These are phyloP conservation scores for Leccinum fallax DNA, from an alignment of 1,284 basidiomycete genomes.

Conservation along the genomic window DNA sequence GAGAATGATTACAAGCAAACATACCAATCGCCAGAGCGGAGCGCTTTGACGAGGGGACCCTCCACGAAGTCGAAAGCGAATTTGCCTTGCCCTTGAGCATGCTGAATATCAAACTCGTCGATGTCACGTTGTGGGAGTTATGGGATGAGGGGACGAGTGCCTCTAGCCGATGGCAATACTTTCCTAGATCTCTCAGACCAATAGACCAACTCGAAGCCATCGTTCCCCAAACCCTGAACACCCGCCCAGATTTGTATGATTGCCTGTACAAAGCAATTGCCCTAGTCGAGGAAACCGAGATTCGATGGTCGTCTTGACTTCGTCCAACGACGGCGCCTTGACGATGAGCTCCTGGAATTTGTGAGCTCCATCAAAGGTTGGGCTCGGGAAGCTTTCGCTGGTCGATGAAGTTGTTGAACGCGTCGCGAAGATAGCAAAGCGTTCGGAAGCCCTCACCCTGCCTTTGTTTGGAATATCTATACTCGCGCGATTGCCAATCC, in stretches of 20 bases:
- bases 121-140: slow-evolving; percentile 62
- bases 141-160: slow-evolving; percentile 55
- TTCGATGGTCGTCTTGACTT: slow-evolving; percentile 71
- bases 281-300: slow-evolving; percentile 66
- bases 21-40: slow-evolving; percentile 90
- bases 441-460: slow-evolving; percentile 68
- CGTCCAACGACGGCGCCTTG: slow-evolving; percentile 59
- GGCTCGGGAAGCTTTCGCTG: slow-evolving; percentile 47
- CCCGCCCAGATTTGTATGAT: slow-evolving; percentile 68
- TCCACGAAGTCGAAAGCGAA: slow-evolving; percentile 96
- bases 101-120: slow-evolving; percentile 83
- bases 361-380: slow-evolving; percentile 81
- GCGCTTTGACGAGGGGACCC: slow-evolving; percentile 92
- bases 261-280: slow-evolving; percentile 43
- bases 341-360: slow-evolving; percentile 77
- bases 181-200: slow-evolving; percentile 87
- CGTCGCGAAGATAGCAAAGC: slow-evolving; percentile 83
- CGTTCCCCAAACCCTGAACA: slow-evolving; percentile 48
- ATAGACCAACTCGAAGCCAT: slow-evolving; percentile 59
- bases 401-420: slow-evolving; percentile 57
- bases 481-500: slow-evolving; percentile 73
- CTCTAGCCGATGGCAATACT: slow-evolving; percentile 81
- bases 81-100: slow-evolving; percentile 83
- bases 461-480: slow-evolving; percentile 74
- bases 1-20: slow-evolving; percentile 26